Conservation (phyloP, 306 rosid species). For the Aeschynomene evenia region DNA sequence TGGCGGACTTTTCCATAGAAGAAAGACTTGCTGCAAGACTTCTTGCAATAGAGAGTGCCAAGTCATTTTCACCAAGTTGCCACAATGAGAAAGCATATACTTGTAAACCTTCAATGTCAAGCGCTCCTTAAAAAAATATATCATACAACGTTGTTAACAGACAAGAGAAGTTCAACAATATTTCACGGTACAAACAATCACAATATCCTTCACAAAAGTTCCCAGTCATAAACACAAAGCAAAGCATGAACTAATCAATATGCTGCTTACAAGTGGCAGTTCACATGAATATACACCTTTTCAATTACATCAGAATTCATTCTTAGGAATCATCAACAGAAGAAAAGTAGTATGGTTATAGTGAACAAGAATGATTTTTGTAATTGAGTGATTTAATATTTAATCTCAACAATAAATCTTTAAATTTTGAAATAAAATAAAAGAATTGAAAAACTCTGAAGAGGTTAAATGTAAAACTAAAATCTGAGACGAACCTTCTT, state of each 20-base stretch:
- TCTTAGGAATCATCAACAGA: not conserved
- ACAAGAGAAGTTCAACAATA: not conserved
- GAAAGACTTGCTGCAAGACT: conserved; percentile 56
- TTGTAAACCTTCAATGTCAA: conserved; percentile 70
- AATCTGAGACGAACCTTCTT: conserved; percentile 53
- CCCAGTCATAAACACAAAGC: conserved; percentile 4
- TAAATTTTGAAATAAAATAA: not conserved
- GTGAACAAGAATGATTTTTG: not conserved
- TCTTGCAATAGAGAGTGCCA: conserved; percentile 62
- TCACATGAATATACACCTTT: conserved; percentile 8
- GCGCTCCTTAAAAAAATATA: conserved; percentile 59
- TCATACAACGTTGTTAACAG: conserved; percentile 30
- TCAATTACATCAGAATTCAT: not conserved
- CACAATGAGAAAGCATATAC: conserved; percentile 79
- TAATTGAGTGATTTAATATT: conserved; percentile 14
- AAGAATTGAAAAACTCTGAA: not conserved
- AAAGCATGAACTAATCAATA: not conserved
- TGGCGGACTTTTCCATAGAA: conserved; percentile 50
- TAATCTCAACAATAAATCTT: conserved; percentile 5
- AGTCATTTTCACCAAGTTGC: conserved; percentile 67
- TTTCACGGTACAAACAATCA: conserved; percentile 8
- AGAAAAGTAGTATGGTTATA: not conserved
- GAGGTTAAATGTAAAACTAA: conserved; percentile 20
- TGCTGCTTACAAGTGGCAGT: conserved; percentile 7
- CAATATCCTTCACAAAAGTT: conserved; percentile 5